Evolutionary conservation across 306 rosid species (phyloP).

Genomic region (Fragaria nilgerrensis): DNA sequence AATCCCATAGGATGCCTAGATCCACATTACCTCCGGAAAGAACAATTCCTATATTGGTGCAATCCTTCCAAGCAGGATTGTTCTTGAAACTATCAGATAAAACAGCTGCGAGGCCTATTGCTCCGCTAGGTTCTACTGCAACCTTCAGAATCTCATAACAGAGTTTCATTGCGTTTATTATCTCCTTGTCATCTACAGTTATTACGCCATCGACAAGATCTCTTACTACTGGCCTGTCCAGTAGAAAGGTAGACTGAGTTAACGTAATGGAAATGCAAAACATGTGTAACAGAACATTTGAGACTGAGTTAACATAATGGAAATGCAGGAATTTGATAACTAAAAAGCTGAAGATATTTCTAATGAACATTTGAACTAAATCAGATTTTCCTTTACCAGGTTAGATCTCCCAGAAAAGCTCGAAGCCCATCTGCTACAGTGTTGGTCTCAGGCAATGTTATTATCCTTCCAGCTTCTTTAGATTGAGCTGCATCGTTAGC

Average conservation of each 20-base stretch:
- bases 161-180: conserved; percentile 72
- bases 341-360: conserved; percentile 8
- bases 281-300: not conserved
- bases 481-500: conserved; percentile 91
- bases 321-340: not conserved
- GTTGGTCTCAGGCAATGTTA: conserved; percentile 66
- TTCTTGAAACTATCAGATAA: conserved; percentile 70
- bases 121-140: conserved; percentile 90
- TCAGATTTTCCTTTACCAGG: conserved; percentile 53
- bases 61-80: conserved; percentile 63
- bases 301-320: not conserved
- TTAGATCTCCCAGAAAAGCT: conserved; percentile 74
- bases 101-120: conserved; percentile 92
- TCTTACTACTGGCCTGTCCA: conserved; percentile 72
- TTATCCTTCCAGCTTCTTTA: conserved; percentile 78
- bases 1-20: conserved; percentile 63
- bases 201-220: conserved; percentile 81
- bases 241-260: conserved; percentile 3
- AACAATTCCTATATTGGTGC: conserved; percentile 69
- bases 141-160: conserved; percentile 76
- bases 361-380: conserved; percentile 17
- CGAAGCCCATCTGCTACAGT: conserved; percentile 92
- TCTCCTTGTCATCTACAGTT: conserved; percentile 76
- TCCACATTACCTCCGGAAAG: conserved; percentile 92
- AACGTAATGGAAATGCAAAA: conserved; percentile 1